Conservation (phyloP, 2,329 filamentous ascomycete genomes). For the Harringtonia aguacate region DNA sequence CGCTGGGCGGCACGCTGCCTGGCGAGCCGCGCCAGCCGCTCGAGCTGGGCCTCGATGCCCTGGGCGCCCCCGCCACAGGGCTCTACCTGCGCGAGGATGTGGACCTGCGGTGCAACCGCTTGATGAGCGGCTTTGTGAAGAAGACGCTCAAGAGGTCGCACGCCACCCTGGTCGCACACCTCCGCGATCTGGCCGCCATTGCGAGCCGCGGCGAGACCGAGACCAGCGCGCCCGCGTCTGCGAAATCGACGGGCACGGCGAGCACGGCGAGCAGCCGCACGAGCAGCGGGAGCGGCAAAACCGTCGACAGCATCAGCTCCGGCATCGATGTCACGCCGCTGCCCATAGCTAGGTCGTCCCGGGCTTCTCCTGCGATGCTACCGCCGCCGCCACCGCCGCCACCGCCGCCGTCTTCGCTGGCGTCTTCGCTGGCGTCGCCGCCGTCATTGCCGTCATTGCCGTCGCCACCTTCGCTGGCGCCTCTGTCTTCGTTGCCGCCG, state of each 20-base stretch:
- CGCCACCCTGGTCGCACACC: conserved; percentile 49
- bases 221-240: no score
- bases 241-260: no score
- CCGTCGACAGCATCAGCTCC: no score
- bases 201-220: neutral
- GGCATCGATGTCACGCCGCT: no score
- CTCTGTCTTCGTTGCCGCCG: neutral
- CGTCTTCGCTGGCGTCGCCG: neutral
- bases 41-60: conserved; percentile 47
- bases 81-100: conserved; percentile 81
- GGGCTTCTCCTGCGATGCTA: no score
- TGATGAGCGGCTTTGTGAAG: conserved; percentile 69
- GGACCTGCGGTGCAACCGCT: conserved; percentile 68
- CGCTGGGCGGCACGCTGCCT: conserved; percentile 58
- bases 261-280: neutral
- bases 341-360: no score
- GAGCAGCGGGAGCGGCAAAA: neutral
- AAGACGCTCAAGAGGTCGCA: conserved; percentile 73
- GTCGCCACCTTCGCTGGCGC: neutral
- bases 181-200: neutral
- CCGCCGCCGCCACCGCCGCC: neutral
- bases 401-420: neutral
- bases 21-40: conserved; percentile 56
- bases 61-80: conserved; percentile 54
- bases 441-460: neutral